Base-by-base conservation (phyloP, 2,329 filamentous ascomycete genomes). In the Talaromyces verruculosus region DNA sequence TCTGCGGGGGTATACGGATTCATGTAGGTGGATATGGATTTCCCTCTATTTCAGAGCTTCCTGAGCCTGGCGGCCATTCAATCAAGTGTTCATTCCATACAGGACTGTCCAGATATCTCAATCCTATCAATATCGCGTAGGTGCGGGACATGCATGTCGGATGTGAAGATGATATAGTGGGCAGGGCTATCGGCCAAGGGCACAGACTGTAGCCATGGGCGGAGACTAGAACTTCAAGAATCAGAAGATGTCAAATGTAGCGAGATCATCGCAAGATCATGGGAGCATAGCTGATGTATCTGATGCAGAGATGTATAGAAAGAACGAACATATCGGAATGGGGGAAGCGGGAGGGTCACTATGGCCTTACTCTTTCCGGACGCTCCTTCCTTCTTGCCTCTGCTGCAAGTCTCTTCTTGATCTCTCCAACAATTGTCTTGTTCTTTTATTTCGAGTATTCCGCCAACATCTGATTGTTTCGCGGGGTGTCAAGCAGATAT, bases 281-380 rank as follows among this genome's bases (percentile, higher is more conserved):
- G 17, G 30, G 15, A 53, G 25, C 19, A 33, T 10, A 53, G 37
- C 39, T 15, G 53, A 37, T 39, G 33, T 37, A 37, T 57, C 19
- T 25, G 53, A 15, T 22, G 53, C 53, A 22, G 33, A 57, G n/a
- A 35, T 22, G 33, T 39, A 37, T 57, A 25, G 33, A 11, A 35
- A 2, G 33, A 57, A 22, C 19, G 53, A 57, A 37, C 53, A 41
- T 35, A 41, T 37, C 60, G n/a, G 47, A 45, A 19, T n/a, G 33
- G 61, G 35, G 35, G 30, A 53, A 57, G 61, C 49, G 61, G 51
- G 62, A 35, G 61, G 49, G 49, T 33, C 7, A 53, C 49, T 33
- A 28, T 30, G 28, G 51, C 17, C 62, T 64, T 64, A 64, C 62
- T 58, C 41, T 53, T 64, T 64, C 45, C 63, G 35, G 41, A 51